Evolutionary conservation across 768 basidiomycete genomes (phyloP).

Genomic region (Boletus edulis): DNA sequence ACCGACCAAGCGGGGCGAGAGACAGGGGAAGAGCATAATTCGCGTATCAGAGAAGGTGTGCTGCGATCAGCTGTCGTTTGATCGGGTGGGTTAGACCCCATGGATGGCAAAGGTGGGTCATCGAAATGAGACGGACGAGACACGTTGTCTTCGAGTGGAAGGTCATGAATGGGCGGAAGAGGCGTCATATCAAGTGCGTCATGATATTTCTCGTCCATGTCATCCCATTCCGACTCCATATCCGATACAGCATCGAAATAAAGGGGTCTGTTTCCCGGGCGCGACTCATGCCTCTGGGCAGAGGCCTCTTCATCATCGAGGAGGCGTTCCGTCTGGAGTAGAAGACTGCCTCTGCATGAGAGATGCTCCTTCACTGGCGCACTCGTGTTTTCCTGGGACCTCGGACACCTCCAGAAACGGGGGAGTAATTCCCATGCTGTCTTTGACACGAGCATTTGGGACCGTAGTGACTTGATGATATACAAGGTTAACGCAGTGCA

Average conservation of each 20-base stretch:
- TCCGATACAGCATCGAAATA: conserved; percentile 16
- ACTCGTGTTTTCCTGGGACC: not conserved
- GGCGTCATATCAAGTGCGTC: conserved; percentile 30
- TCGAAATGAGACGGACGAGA: conserved; percentile 4
- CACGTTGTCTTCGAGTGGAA: conserved; percentile 16
- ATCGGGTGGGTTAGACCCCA: conserved; percentile 3
- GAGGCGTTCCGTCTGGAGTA: not conserved
- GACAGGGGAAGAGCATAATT: conserved; percentile 6
- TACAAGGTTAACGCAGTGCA: conserved; percentile 23
- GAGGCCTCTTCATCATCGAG: conserved; percentile 4
- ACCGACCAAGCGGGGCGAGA: conserved; percentile 31
- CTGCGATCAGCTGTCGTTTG: conserved; percentile 10
- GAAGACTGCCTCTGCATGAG: not conserved
- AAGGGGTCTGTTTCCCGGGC: conserved; percentile 1
- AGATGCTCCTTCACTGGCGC: not conserved
- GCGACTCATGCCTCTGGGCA: not conserved
- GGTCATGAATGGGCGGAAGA: conserved; percentile 16
- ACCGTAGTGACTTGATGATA: conserved; percentile 18
- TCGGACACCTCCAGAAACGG: conserved; percentile 9
- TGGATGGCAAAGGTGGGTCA: conserved; percentile 12
- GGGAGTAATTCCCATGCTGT: conserved; percentile 25
- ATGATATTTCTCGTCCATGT: conserved; percentile 30
- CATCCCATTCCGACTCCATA: conserved; percentile 24
- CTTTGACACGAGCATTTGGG: conserved; percentile 18
- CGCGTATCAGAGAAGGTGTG: conserved; percentile 10